Evolutionary conservation across 805 yeast species (phyloP).

Genomic region (Priceomyces fermenticarens): DNA sequence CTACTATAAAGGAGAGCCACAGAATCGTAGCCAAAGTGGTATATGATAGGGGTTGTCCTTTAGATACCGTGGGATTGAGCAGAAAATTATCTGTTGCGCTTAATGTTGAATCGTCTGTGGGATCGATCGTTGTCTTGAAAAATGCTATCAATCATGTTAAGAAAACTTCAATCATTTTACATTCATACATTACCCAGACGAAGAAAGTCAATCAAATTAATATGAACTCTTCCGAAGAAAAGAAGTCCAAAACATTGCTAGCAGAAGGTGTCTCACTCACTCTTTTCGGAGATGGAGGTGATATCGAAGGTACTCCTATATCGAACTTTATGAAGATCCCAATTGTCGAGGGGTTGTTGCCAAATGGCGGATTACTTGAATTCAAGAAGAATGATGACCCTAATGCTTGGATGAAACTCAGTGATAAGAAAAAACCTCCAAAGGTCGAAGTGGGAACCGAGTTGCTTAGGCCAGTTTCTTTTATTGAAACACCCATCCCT

Average conservation of each 20-base stretch:
- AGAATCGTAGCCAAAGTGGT: slow-evolving; percentile 52
- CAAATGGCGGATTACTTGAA: slow-evolving; percentile 59
- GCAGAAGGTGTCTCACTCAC: slow-evolving; percentile 16
- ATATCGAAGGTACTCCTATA: slow-evolving; percentile 32
- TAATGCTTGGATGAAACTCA: slow-evolving; percentile 41
- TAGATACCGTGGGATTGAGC: slow-evolving; percentile 51
- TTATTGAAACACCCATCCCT: slow-evolving; percentile 17
- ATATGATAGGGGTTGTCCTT: slow-evolving; percentile 24
- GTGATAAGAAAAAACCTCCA: slow-evolving; percentile 20
- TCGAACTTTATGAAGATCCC: slow-evolving; percentile 57
- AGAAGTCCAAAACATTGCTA: slow-evolving; percentile 19
- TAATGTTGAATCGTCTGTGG: slow-evolving; percentile 47
- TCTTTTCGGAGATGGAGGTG: slow-evolving; percentile 14
- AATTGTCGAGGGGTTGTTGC: slow-evolving; percentile 40
- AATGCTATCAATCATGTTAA: slow-evolving; percentile 36
- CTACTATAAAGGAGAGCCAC: slow-evolving; percentile 29
- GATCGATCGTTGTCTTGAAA: slow-evolving; percentile 53
- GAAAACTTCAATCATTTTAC: slow-evolving; percentile 44
- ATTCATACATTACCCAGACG: slow-evolving; percentile 51
- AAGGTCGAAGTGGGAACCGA: slow-evolving; percentile 52
- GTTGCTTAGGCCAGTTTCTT: slow-evolving; percentile 43
- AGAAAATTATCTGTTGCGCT: slow-evolving; percentile 53
- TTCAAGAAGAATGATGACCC: slow-evolving; percentile 45
- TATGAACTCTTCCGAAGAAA: slow-evolving; percentile 26
- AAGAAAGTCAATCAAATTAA: slow-evolving; percentile 27